Conservation (phyloP, 2,329 filamentous ascomycete genomes). For the Trichoderma pleuroti region DNA sequence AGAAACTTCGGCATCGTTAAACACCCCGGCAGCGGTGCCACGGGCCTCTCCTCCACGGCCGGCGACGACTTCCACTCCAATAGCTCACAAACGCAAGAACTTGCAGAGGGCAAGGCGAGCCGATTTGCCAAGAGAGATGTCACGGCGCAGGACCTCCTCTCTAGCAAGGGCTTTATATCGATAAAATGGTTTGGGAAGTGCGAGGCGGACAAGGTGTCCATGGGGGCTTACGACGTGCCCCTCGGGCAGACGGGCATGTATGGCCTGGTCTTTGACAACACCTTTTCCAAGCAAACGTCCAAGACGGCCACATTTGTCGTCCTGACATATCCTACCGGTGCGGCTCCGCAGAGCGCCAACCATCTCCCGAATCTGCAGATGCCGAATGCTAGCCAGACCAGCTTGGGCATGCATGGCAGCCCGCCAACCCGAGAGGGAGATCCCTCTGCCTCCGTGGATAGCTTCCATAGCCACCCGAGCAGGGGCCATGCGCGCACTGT, state of each 20-base stretch:
- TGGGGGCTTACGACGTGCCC: slow-evolving; percentile 80
- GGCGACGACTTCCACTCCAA: slow-evolving; percentile 44
- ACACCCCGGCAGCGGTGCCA: slow-evolving; percentile 73
- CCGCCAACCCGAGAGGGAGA: slow-evolving; percentile 41
- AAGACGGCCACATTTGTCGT: slow-evolving; percentile 95
- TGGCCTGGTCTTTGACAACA: slow-evolving; percentile 96
- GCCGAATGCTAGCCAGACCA: slow-evolving; percentile 47
- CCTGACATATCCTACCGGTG: slow-evolving; percentile 84
- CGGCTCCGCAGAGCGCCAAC: slow-evolving; percentile 70
- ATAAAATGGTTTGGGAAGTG: slow-evolving; percentile 91
- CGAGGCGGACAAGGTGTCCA: slow-evolving; percentile 91
- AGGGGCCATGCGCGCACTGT: slow-evolving; percentile 46
- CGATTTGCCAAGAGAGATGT: slow-evolving; percentile 55
- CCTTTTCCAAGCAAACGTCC: slow-evolving; percentile 90
- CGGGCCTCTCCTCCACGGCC: slow-evolving; percentile 42
- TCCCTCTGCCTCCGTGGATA: slow-evolving; percentile 57
- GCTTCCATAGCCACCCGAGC: slow-evolving; percentile 51
- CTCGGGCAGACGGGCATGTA: slow-evolving; percentile 83
- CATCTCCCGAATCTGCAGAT: slow-evolving; percentile 60
- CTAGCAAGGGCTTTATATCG: slow-evolving; percentile 64
- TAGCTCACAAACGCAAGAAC: slow-evolving; percentile 45
- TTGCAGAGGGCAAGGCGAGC: slow-evolving; percentile 44
- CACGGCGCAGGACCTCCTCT: slow-evolving; percentile 60
- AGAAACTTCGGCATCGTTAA: slow-evolving; percentile 97
- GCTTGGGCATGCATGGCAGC: slow-evolving; percentile 48